Conservation (phyloP, 2,329 filamentous ascomycete genomes). For the Xenoacremonium recifei region DNA sequence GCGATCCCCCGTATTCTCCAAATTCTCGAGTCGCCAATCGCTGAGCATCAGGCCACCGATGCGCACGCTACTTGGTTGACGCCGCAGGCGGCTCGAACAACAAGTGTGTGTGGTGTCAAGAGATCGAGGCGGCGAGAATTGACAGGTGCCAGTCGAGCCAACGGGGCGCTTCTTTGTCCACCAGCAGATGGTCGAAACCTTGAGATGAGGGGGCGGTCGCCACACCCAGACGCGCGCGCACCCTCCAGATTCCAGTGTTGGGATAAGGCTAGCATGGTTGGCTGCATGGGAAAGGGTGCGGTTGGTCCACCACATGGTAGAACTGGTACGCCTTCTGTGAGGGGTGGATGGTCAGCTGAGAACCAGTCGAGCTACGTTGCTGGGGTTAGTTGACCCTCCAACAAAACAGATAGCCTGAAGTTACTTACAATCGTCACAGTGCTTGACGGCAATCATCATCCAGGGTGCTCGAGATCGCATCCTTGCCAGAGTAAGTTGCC, state of each 20-base stretch:
- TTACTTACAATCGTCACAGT: too few relatives aligned
- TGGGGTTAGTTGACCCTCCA: too few relatives aligned
- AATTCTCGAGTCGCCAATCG: not conserved
- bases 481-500: too few relatives aligned
- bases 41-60: not conserved
- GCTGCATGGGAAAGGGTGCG: too few relatives aligned
- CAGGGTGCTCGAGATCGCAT: too few relatives aligned
- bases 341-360: too few relatives aligned
- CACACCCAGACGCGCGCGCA: conserved; percentile 4
- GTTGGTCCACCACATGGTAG: too few relatives aligned
- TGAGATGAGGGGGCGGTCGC: conserved; percentile 14
- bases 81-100: not conserved
- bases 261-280: too few relatives aligned
- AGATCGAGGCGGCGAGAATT: conserved; percentile 10
- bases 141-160: conserved; percentile 13
- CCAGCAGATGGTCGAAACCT: conserved; percentile 16
- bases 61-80: not conserved
- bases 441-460: too few relatives aligned
- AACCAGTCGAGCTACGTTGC: too few relatives aligned
- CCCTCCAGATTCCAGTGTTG: not conserved
- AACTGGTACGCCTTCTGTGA: too few relatives aligned
- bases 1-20: not conserved
- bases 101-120: conserved; percentile 21
- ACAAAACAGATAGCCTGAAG: too few relatives aligned
- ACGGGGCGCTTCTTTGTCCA: conserved; percentile 10